Conservation (phyloP, 208 protist genomes). For the Leishmania amazonensis region DNA sequence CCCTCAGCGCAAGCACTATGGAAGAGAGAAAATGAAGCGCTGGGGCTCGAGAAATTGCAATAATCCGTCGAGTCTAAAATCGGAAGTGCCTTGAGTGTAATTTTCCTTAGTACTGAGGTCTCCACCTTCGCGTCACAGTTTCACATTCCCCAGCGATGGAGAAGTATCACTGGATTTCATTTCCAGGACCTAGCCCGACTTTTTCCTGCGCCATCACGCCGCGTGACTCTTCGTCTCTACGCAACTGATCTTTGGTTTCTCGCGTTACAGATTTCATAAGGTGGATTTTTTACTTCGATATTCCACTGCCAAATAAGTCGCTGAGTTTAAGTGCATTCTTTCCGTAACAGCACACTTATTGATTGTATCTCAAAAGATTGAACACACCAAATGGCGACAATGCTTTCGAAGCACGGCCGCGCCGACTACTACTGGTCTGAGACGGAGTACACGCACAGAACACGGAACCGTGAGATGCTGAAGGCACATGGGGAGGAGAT, state of each 20-base stretch:
- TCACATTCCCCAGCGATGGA: background rate
- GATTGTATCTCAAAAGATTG: background rate
- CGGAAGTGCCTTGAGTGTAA: background rate
- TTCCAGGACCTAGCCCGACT: background rate
- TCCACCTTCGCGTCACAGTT: background rate
- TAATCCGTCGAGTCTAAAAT: background rate
- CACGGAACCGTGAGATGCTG: slow-evolving; percentile 74
- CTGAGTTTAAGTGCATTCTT: background rate
- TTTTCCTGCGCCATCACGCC: background rate
- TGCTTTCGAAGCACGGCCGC: slow-evolving; percentile 38
- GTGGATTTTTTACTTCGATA: background rate
- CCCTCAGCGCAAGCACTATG: background rate
- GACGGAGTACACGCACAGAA: slow-evolving; percentile 65
- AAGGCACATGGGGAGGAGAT: slow-evolving; percentile 81
- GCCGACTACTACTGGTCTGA: slow-evolving; percentile 81
- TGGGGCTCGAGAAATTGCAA: background rate
- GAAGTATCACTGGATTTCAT: background rate
- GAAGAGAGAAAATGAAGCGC: background rate
- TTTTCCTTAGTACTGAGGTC: background rate
- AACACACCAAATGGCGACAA: slow-evolving; percentile 8
- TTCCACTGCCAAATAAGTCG: background rate
- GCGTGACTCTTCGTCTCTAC: background rate
- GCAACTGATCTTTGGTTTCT: background rate
- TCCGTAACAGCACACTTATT: background rate
- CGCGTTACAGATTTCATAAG: background rate